Base-by-base conservation (phyloP, 495 filamentous ascomycete species). In the Staphylotrichum tortipilum region DNA sequence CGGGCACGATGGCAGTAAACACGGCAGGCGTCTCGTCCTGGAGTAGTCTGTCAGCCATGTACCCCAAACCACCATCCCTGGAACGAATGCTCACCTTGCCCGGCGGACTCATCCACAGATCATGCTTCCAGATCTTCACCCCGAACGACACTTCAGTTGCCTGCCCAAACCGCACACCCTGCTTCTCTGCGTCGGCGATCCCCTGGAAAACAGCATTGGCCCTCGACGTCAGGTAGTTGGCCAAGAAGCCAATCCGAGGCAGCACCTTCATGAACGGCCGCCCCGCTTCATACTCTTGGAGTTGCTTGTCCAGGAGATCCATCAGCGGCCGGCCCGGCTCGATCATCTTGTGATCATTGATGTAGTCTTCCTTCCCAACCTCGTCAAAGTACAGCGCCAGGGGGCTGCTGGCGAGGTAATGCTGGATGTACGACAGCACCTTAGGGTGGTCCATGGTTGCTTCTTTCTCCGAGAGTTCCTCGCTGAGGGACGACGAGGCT, bases 391-490 rank as follows among this genome's bases (percentile, higher is more conserved):
- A 72, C 37, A 66, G 35, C 8, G 60, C 59, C 24, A 80, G 47
- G 1, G 70, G 73, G 50, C 72, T 79, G 21, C 48, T 65, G 1
- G 61, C 64, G 57, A 81, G 63, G 35, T 72, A 73, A 17, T 66
- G 65, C 46, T 79, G 70, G 19, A 80, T 73, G 48, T 81, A 81
- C 0, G 60, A 54, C 30, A 81, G 39, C 3, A 81, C 68, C 38
- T 74, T 81, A 34, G 59, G 64, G 31, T 78, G 65, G 44, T 80
- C 75, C 64, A 81, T 75, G 0, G 64, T 67, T 3, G 68, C 71
- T 50, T 81, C 77, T 58, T 74, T 79, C 40, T 79, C 78, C 5
- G 65, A 56, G 7, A 74, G 48, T 36, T 83, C 80, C 3, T 80
- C 76, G 1, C 64, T 62, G 14, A 60, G 46, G 2, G 73, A 68